These are phyloP conservation scores for Populus hybrid DNA, from an alignment of 441 rosid species.

Conservation along the genomic window DNA sequence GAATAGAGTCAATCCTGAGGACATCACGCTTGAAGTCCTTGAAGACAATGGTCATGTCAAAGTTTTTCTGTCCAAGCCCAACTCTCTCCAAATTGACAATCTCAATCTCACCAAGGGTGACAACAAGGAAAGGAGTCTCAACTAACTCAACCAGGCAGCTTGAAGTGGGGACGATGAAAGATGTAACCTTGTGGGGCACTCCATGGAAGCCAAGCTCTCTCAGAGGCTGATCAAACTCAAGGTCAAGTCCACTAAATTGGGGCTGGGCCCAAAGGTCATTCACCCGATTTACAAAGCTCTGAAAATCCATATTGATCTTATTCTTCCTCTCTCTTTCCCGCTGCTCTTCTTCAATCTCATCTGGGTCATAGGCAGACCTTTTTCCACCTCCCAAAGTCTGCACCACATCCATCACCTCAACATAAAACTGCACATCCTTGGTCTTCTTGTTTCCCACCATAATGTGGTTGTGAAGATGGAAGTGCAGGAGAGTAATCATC, in stretches of 20 bases:
- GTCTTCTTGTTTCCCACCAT: too few relatives aligned
- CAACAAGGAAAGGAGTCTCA: slow-evolving; percentile 72
- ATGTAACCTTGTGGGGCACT: slow-evolving; percentile 69
- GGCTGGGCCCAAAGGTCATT: slow-evolving; percentile 78
- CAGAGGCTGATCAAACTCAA: slow-evolving; percentile 83
- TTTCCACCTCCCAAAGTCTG: too few relatives aligned
- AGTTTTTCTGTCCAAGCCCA: slow-evolving; percentile 84
- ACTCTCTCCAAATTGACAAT: slow-evolving; percentile 83
- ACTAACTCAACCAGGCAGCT: slow-evolving; percentile 73
- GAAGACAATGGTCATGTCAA: slow-evolving; percentile 75
- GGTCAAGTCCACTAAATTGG: slow-evolving; percentile 57
- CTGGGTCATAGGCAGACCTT: too few relatives aligned
- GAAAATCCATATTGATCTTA: too few relatives aligned
- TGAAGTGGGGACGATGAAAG: slow-evolving; percentile 77
- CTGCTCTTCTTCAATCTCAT: too few relatives aligned
- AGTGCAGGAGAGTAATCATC: too few relatives aligned
- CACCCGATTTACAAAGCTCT: slow-evolving; percentile 65
- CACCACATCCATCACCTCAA: too few relatives aligned
- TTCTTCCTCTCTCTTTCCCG: too few relatives aligned
- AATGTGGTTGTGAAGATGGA: too few relatives aligned
- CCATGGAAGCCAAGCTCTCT: slow-evolving; percentile 84
- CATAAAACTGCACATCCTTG: too few relatives aligned
- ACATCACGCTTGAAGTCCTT: slow-evolving; percentile 82
- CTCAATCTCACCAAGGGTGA: slow-evolving; percentile 75
- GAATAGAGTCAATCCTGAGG: slow-evolving; percentile 72